phyloP scores from a whole-genome alignment of 2,329 filamentous ascomycete genomes.

The Rhytidhysteron rufulum region DNA sequence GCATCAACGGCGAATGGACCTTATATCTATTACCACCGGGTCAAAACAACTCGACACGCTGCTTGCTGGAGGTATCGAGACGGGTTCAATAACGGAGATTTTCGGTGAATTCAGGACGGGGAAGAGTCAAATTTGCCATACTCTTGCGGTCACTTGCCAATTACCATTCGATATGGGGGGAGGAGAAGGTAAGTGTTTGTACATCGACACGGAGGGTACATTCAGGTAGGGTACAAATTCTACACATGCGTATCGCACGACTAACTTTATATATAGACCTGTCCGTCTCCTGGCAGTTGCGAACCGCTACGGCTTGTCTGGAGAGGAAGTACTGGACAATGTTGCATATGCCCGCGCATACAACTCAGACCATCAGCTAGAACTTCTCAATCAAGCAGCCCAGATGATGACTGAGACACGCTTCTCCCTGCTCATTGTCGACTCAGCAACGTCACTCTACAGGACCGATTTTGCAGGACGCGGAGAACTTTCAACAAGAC shows the following conservation, averaged over 20 bases:
- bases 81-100: slow-evolving; percentile 94
- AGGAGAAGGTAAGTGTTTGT: slow-evolving; percentile 95
- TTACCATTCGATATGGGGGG: slow-evolving; percentile 98
- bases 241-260: no score
- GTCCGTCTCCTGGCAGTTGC: slow-evolving; percentile 88
- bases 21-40: slow-evolving; percentile 96
- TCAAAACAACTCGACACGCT: slow-evolving; percentile 97
- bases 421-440: slow-evolving; percentile 92
- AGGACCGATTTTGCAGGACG: slow-evolving; percentile 96
- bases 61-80: slow-evolving; percentile 90
- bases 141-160: slow-evolving; percentile 96
- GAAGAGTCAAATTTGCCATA: slow-evolving; percentile 98
- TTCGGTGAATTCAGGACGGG: slow-evolving; percentile 98
- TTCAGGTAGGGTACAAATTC: slow-evolving; percentile 59
- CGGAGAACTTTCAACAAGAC: slow-evolving; percentile 90
- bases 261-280: slow-evolving; percentile 49
- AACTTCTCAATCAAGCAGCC: slow-evolving; percentile 89
- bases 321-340: slow-evolving; percentile 96
- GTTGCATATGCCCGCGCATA: slow-evolving; percentile 97
- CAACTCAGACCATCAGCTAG: slow-evolving; percentile 96
- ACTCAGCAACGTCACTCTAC: slow-evolving; percentile 93
- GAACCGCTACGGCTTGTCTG: slow-evolving; percentile 88
- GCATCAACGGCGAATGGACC: slow-evolving; percentile 92
- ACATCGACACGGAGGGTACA: slow-evolving; percentile 97
- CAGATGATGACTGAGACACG: slow-evolving; percentile 99